Evolutionary conservation across 441 rosid genomes (phyloP).

Genomic region (Croton laevigatus): DNA sequence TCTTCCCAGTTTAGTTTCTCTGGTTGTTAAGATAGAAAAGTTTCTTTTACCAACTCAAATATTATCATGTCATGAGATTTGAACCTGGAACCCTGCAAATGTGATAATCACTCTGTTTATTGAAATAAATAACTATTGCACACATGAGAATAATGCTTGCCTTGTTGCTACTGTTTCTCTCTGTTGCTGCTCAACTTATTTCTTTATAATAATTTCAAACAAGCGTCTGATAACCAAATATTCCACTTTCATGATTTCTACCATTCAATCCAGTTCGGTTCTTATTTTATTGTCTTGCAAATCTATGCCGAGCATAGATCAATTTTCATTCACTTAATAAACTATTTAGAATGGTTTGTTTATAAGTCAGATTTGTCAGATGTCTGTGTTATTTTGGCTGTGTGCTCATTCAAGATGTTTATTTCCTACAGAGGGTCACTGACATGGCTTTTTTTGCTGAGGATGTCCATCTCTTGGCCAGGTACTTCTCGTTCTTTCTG

Average conservation of each 20-base stretch:
- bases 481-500: slow-evolving; percentile 40
- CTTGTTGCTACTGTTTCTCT: neutral
- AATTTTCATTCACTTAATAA: slow-evolving; percentile 1
- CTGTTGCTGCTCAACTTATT: neutral
- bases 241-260: neutral
- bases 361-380: neutral
- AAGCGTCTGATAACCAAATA: neutral
- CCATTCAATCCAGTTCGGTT: neutral
- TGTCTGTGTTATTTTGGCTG: neutral
- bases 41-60: neutral
- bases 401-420: slow-evolving; percentile 9
- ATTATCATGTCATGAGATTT: neutral
- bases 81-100: neutral
- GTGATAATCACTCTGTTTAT: neutral
- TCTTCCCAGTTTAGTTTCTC: neutral
- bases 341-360: neutral
- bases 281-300: neutral
- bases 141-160: neutral
- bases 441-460: slow-evolving; percentile 57
- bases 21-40: neutral
- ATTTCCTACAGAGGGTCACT: slow-evolving; percentile 57
- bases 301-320: neutral
- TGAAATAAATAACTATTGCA: neutral
- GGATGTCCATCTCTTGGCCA: slow-evolving; percentile 29
- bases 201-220: neutral